Evolutionary conservation across 2,329 filamentous ascomycete genomes (phyloP).

Genomic region (Macroventuria anomochaeta): DNA sequence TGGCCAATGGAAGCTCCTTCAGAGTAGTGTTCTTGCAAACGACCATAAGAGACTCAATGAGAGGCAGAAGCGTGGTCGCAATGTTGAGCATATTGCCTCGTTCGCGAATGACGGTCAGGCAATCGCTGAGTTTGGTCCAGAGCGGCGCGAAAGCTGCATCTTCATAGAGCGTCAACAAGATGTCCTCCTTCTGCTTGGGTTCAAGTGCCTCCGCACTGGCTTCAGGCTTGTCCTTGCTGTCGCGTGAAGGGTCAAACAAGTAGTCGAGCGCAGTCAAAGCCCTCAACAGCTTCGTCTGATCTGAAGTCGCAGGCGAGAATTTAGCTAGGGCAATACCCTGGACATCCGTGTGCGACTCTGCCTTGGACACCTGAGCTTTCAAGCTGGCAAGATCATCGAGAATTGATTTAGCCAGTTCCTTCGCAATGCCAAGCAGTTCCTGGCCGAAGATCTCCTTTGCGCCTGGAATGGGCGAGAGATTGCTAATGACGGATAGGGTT

Average conservation of each 20-base stretch:
- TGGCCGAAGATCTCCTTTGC: constrained; percentile 91
- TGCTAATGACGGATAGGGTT: constrained; percentile 97
- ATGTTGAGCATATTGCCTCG: constrained; percentile 97
- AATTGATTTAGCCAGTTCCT: constrained; percentile 82
- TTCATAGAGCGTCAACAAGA: constrained; percentile 87
- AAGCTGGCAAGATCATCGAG: constrained; percentile 84
- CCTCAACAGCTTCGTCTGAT: constrained; percentile 93
- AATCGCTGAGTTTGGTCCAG: constrained; percentile 91
- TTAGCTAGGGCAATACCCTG: constrained; percentile 93
- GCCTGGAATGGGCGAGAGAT: constrained; percentile 88
- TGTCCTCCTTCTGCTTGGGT: constrained; percentile 76
- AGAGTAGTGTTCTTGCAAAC: constrained; percentile 97
- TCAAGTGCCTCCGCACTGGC: constrained; percentile 59
- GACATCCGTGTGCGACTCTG: constrained; percentile 89
- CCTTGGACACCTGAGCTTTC: constrained; percentile 83
- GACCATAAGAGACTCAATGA: constrained; percentile 98
- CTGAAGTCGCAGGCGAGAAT: constrained; percentile 93
- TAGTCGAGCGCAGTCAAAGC: constrained; percentile 95
- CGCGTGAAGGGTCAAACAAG: constrained; percentile 82
- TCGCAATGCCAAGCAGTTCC: constrained; percentile 87
- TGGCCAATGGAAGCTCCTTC: constrained; percentile 65
- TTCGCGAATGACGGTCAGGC: constrained; percentile 84
- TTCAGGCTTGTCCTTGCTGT: constrained; percentile 57
- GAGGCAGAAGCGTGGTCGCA: constrained; percentile 88
- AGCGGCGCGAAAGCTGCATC: constrained; percentile 87